phyloP scores from a whole-genome alignment of 495 filamentous ascomycete genomes.

The Beverwykella pulmonaria region DNA sequence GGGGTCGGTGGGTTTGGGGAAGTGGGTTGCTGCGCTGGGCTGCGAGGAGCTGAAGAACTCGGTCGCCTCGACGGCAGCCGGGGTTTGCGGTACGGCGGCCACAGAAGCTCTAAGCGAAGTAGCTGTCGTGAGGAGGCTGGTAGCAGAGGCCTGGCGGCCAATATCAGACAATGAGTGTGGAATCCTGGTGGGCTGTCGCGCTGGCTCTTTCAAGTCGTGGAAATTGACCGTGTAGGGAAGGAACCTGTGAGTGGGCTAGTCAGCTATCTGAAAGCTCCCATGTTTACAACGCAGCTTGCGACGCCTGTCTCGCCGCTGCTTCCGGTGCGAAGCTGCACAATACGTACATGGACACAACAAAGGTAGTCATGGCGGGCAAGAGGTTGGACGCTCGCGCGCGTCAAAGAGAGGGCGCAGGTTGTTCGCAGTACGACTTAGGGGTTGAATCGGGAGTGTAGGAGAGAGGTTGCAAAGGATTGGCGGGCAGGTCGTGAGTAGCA shows the following conservation, averaged over 20 bases:
- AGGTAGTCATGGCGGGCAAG: slow-evolving; percentile 36
- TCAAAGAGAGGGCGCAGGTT: background rate
- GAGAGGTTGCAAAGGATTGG: background rate
- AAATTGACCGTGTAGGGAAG: slow-evolving; percentile 91
- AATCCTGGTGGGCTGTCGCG: background rate
- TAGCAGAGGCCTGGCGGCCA: slow-evolving; percentile 36
- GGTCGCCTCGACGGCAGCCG: slow-evolving; percentile 63
- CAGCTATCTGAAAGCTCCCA: background rate
- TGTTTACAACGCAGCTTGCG: background rate
- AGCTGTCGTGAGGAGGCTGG: slow-evolving; percentile 46
- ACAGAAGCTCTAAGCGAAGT: slow-evolving; percentile 31
- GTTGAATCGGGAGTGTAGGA: background rate
- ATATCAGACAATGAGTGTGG: slow-evolving; percentile 8
- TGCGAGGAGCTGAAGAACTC: slow-evolving; percentile 61
- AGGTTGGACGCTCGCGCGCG: background rate
- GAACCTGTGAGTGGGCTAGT: slow-evolving; percentile 60
- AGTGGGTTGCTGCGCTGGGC: slow-evolving; percentile 46
- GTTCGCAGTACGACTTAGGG: background rate
- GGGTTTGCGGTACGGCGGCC: slow-evolving; percentile 60
- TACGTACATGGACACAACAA: slow-evolving; percentile 44
- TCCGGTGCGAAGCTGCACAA: background rate
- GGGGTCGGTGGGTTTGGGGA: slow-evolving; percentile 52
- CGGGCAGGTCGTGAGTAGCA: background rate
- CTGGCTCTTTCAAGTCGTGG: slow-evolving; percentile 38
- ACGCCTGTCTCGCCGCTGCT: background rate